Base-by-base conservation (phyloP, 1,139 yeast genomes). In the Debaryomyces nepalensis region DNA sequence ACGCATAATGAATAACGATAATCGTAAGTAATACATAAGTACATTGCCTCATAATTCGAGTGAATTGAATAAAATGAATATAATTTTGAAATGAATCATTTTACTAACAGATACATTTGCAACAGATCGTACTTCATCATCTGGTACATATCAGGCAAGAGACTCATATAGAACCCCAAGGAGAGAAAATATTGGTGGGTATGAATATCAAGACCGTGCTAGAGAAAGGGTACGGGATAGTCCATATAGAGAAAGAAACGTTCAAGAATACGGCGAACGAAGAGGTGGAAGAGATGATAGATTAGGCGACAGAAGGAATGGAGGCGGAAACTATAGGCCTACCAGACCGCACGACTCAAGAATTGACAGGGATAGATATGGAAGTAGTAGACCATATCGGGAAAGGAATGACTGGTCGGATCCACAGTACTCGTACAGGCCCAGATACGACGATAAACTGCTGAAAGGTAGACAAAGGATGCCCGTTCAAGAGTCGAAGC, bases 181-280 rank as follows among this genome's bases (percentile, higher is more conserved):
- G 19, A 33, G 38, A 26, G 37, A 29, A 6, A 29, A 39, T 4
- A 21, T 23, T 14, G 19, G 39, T 18, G 34, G 41, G 22, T 31
- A 33, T 11, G 33, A 40, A 9, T 34, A 38, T 33, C 37, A 20
- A 8, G 37, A 32, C 8, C 21, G 37, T 24, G 49, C 45, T 12
- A 38, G 49, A 38, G 48, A 43, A 33, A 44, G 46, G 24, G 37
- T 14, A 8, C 35, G 52, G 35, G 51, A 45, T 14, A 46, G 48
- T 32, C 44, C 51, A 5, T 37, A 41, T 14, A 27, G 37, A 15
- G 40, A 36, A 18, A 20, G 39, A 26, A 36, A 18, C 11, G 14
- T 8, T 4, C 21, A 22, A 14, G 49, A 44, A 33, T 47, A 48
- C 18, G 27, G 38, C 26, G 37, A 26, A 27, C 19, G 45, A 23